Evolutionary conservation across 2,329 filamentous ascomycete species (phyloP), one percentile per base, ranked within the genome.

Genomic region (Penicillium sp.): DNA sequence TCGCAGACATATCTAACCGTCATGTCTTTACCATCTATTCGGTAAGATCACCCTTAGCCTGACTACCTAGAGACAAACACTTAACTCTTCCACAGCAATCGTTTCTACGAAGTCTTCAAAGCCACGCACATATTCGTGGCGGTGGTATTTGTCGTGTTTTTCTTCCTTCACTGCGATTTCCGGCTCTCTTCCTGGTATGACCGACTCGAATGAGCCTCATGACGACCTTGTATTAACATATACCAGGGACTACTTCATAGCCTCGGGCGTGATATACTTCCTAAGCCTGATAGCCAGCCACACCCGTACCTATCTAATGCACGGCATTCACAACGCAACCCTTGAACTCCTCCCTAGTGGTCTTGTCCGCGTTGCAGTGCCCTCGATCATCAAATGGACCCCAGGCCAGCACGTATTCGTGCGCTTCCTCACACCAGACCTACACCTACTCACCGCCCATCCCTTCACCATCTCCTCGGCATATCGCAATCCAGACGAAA

Each of bases 61-160:
- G 2, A 22, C 6, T 11, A 54, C 22, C 31, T 3, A 5, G 16
- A 44, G 26, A 40, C 20, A 22, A 8, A 29, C 11, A 18, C 31
- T 13, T 34, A 42, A 38, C 54, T 18, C 3, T 13, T 3, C 7
- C 20, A 34, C 43, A 82, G 82, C 2, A 79, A 79, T 48, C 72
- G 77, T 2, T 79, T 72, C 56, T 85, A 85, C 64, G 83, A 86
- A 57, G 81, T 82, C 62, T 85, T 85, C 78, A 85, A 85, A 59
- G 75, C 74, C 0, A 78, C 80, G 0, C 83, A 85, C 62, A 77
- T 81, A 48, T 42, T 81, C 10, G 76, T 78, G 1, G 81, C 79
- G 0, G 58, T 81, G 6, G 61, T 83, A 1, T 85, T 85, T 60
- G 69, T 84, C 13, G 42, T 85, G 4, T 82, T 83, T 61, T 80